These are phyloP conservation scores for Aureobasidium melanogenum DNA, from an alignment of 2,329 filamentous ascomycete species.

Conservation along the genomic window DNA sequence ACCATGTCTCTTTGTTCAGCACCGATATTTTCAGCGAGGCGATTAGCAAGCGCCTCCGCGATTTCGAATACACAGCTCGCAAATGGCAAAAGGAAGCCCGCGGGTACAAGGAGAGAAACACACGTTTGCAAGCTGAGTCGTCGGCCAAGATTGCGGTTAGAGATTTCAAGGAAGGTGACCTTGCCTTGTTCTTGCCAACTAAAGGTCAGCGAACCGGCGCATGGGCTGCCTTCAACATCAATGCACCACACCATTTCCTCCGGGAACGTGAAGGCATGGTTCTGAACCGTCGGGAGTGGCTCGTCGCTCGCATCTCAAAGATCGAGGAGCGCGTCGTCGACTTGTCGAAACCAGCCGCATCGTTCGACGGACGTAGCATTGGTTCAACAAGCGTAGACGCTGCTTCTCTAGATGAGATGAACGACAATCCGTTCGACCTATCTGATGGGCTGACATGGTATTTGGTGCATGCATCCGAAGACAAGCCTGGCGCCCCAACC, in stretches of 20 bases:
- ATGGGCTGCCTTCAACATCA: constrained; percentile 98
- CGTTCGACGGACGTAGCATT: constrained; percentile 23
- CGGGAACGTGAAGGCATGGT: constrained; percentile 86
- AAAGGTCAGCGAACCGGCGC: constrained; percentile 88
- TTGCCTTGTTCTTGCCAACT: constrained; percentile 89
- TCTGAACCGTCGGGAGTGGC: constrained; percentile 78
- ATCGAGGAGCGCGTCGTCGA: constrained; percentile 92
- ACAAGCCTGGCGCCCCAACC: constrained; percentile 74
- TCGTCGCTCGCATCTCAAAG: constrained; percentile 86
- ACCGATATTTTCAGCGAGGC: constrained; percentile 77
- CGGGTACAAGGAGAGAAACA: constrained; percentile 74
- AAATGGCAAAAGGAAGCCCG: constrained; percentile 89
- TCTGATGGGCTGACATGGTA: constrained; percentile 96
- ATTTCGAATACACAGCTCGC: constrained; percentile 84
- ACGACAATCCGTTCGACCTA: constrained; percentile 94
- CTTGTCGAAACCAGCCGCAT: constrained; percentile 54
- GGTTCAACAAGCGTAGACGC: constrained; percentile 11
- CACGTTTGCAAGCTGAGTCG: constrained; percentile 69
- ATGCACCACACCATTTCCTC: constrained; percentile 93
- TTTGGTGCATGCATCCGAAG: constrained; percentile 84
- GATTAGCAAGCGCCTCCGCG: constrained; percentile 80
- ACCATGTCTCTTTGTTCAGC: constrained; percentile 68
- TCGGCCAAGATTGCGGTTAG: constrained; percentile 95
- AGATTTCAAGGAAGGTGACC: constrained; percentile 91
- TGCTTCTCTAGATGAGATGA: constrained; percentile 26